Evolutionary conservation across 2,329 filamentous ascomycete species (phyloP), one percentile per base, ranked within the genome.

Genomic region (Didymellaceae sp.): DNA sequence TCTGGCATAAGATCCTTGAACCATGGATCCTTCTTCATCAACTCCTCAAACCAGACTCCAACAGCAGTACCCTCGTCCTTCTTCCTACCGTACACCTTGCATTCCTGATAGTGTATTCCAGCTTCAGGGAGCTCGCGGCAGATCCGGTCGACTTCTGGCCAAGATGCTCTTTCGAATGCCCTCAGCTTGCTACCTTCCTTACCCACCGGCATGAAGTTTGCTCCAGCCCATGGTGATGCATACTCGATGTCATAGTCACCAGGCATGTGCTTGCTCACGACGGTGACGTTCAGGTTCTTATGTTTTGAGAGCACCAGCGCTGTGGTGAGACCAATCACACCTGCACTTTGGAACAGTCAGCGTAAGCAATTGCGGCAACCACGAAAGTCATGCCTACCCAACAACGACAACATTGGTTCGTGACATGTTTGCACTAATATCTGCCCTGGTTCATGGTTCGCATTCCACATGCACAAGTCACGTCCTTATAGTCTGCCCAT

Each of bases 161-260:
- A 80, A 11, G 77, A 78, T 22, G 71, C 67, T 38, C 65, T 67
- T 57, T 80, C 78, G 53, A 74, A 77, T 11, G 62, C 62, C 42
- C 74, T 68, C 14, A 74, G 61, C 5, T 59, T 65, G 6, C 73
- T 72, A 33, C 73, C 75, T 39, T 71, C 70, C 52, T 73, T 74
- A 30, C 71, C 74, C 6, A 77, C 74, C 30, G 88, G 90, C 58
- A 90, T 72, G 65, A 86, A 86, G 67, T 93, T 92, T 52, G 90
- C 90, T 10, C 90, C 90, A 11, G 90, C 90, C 88, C 90, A 95
- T 1, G 90, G 90, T 13, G 89, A 94, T 3, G 90, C 88, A 71
- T 96, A 96, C 78, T 95, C 89, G 57, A 91, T 87, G 62, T 95
- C 89, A 72, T 93, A 95, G 76, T 96, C 91, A 20, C 92, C 91